Base-by-base conservation (phyloP, 2,329 filamentous ascomycete species). In the Penicillium polonicum region DNA sequence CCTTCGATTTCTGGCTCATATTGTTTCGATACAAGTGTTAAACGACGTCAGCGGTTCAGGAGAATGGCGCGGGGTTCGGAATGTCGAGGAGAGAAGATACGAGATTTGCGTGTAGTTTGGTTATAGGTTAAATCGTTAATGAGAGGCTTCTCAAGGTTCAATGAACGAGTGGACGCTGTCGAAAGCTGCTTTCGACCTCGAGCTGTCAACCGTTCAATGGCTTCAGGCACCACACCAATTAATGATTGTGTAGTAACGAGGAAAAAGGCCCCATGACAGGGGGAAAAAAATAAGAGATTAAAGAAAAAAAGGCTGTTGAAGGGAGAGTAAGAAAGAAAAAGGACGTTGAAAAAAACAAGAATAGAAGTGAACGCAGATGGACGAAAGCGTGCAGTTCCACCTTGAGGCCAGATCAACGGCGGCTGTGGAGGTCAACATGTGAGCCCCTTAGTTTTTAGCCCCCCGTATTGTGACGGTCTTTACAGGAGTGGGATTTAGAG, bases 391-490 rank as follows among this genome's bases (percentile, higher is more conserved):
- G 57, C 60, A 52, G 48, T 55, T 55, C 62, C 63, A 60, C 56
- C 67, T 70, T 73, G 59, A 73, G 71, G 71, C 69, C 71, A 74
- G 71, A 74, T 72, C 68, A 65, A 69, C 70, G 62, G 58, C 60
- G 60, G 64, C 54, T 58, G 60, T 53, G 36, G 46, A 57, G 52
- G 55, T 60, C 53, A 58, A 61, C 57, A 48, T 35, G 62, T 60
- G 59, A 63, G 55, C 60, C 65, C 60, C 58, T 60, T 62, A 60
- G 57, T 36, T 57, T 65, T 59, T 42, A 41, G n/a, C 57, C 57
- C 60, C 60, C 54, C 15, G 41, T 46, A 52, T 45, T 54, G 23
- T 49, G 42, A 33, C 39, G 10, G 23, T 5, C 48, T 33, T 53
- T 29, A 31, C 36, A 1, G 23, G 13, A 35, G 25, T 48, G 21